Base-by-base conservation (phyloP, 1,284 basidiomycete genomes). In the Crucibulum cyathiforme region DNA sequence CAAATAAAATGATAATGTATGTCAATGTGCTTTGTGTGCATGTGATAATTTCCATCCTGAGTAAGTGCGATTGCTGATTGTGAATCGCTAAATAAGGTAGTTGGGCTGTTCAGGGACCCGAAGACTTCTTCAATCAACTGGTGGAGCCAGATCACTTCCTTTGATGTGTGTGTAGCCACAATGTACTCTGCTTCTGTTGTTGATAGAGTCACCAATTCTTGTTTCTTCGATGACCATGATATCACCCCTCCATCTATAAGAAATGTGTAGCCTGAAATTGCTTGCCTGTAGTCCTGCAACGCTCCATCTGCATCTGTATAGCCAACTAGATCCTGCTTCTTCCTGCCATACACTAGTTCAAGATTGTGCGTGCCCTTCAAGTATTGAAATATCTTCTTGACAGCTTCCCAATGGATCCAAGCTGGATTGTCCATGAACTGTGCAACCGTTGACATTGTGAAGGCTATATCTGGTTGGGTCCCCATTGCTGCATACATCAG, bases 21-120 rank as follows among this genome's bases (percentile, higher is more conserved):
- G 58, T 80, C 73, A 52, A 82, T 80, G 61, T 82, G 79, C 58
- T 80, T 80, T 0, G 77, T 80, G 24, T 75, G 56, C 8, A 68
- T 69, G 54, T 80, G 78, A 56, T 69, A 72, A 12, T 63, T 53
- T 46, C 72, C 64, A 46, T 74, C 72, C 10, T 72, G 59, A 7
- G 71, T 61, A 5, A 81, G 61, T 9, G 63, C 56, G 39, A 80
- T 73, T 5, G 73, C 69, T 0, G 69, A 65, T 37, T 73, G 66
- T 58, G 77, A 80, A 66, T 81, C 73, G 36, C 47, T 59, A 38
- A 55, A 67, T 36, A 71, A 59, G 15, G 58, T 63, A 0, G 62
- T 63, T 31, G 66, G 59, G 15, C 48, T 15, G 7, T 36, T 13
- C 24, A 59, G 8, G 2, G 53, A 10, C 8, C 46, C 45, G 52